Percentiles rank a stretch among this genome's conserved stretches.
phyloP scores from a whole-genome alignment of 2,329 filamentous ascomycete species.

The Arthrobotrys entomopaga region DNA sequence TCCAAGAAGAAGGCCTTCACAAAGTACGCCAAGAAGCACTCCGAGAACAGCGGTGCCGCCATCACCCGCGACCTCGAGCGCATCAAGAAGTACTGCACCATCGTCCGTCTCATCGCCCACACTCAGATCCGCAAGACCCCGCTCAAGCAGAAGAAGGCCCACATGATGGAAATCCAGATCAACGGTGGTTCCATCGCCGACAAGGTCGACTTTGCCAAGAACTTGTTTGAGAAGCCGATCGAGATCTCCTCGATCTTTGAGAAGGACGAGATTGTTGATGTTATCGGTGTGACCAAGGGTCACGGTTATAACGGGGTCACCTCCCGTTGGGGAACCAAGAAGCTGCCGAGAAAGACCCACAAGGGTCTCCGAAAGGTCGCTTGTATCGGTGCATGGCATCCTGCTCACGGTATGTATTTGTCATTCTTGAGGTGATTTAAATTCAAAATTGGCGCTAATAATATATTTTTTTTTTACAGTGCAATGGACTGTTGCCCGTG shows the following conservation, averaged over 20 bases:
- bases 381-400: slow-evolving; percentile 99
- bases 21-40: slow-evolving; percentile 99
- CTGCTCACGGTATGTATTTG: slow-evolving; percentile 79
- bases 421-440: not conserved
- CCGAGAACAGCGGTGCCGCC: slow-evolving; percentile 86
- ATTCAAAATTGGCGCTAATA: not conserved
- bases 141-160: slow-evolving; percentile 99
- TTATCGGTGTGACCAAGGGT: slow-evolving; percentile 99
- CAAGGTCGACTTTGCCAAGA: slow-evolving; percentile 95
- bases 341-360: slow-evolving; percentile 99
- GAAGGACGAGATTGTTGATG: slow-evolving; percentile 99
- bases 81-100: slow-evolving; percentile 99
- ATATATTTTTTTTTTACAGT: slow-evolving; percentile 15
- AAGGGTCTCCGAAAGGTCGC: slow-evolving; percentile 99
- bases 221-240: slow-evolving; percentile 99
- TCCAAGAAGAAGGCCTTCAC: slow-evolving; percentile 99
- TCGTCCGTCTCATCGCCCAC: slow-evolving; percentile 98
- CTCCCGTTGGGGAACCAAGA: slow-evolving; percentile 99
- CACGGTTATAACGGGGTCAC: slow-evolving; percentile 99
- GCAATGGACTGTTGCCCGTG: slow-evolving; percentile 86
- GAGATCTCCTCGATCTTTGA: slow-evolving; percentile 94
- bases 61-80: slow-evolving; percentile 98
- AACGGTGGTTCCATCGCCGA: slow-evolving; percentile 95
- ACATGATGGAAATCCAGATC: slow-evolving; percentile 99
- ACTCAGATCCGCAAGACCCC: slow-evolving; percentile 99